Evolutionary conservation across 371 early-diverging fungal species (phyloP).

Genomic region (Basidiobolus meristosporus): DNA sequence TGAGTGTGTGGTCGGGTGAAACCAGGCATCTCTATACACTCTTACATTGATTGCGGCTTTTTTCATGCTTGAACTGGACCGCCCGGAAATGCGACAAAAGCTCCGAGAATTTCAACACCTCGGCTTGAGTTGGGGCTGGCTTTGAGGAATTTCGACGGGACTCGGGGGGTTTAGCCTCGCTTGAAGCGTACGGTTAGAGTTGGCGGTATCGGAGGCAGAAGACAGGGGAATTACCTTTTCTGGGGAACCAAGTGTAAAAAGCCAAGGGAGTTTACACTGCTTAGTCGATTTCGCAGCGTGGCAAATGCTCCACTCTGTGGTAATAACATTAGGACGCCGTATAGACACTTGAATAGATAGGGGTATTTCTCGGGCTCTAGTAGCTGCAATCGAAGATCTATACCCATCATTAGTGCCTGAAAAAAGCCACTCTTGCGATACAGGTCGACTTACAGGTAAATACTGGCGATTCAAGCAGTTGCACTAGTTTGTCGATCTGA

Average conservation of each 20-base stretch:
- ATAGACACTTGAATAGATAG: conserved; percentile 65
- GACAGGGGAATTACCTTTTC: neutral
- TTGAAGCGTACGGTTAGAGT: too few species aligned
- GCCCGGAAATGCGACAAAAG: conserved; percentile 30
- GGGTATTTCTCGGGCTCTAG: conserved; percentile 75
- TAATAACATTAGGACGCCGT: conserved; percentile 79
- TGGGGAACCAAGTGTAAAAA: conserved; percentile 12
- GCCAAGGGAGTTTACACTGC: conserved; percentile 44
- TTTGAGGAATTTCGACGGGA: too few species aligned
- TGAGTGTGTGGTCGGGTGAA: too few species aligned
- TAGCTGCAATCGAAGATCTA: conserved; percentile 67
- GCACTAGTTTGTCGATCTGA: conserved; percentile 85
- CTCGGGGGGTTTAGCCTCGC: too few species aligned
- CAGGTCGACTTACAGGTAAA: conserved; percentile 43
- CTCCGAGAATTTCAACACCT: conserved; percentile 26
- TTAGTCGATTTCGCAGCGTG: conserved; percentile 69
- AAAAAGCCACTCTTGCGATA: neutral
- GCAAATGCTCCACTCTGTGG: conserved; percentile 88
- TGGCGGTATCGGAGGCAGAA: too few species aligned
- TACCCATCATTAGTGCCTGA: neutral
- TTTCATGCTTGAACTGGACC: conserved; percentile 35
- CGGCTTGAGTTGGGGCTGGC: too few species aligned
- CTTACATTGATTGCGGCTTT: conserved; percentile 18
- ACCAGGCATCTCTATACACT: too few species aligned
- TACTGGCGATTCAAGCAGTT: conserved; percentile 83